Conservation (phyloP, 2,329 filamentous ascomycete genomes). For the Drechslerella coelobrocha region DNA sequence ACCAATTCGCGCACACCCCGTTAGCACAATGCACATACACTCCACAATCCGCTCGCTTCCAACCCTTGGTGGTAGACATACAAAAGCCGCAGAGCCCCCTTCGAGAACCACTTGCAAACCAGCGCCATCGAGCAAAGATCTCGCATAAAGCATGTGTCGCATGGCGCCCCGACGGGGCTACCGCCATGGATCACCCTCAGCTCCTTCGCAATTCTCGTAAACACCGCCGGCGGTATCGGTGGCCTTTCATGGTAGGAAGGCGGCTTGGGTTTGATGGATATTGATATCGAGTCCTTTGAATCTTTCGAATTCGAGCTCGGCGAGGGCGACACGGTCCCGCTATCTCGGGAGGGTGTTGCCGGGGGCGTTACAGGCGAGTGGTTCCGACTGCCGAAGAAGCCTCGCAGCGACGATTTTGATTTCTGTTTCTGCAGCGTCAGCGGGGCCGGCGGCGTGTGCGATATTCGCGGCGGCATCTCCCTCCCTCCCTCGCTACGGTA, state of each 20-base stretch:
- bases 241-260: slow-evolving; percentile 28
- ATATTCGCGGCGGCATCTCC: slow-evolving; percentile 36
- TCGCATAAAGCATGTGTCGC: slow-evolving; percentile 50
- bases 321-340: slow-evolving; percentile 27
- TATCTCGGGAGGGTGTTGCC: slow-evolving; percentile 27
- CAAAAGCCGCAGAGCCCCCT: slow-evolving; percentile 36
- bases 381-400: slow-evolving; percentile 36
- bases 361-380: slow-evolving; percentile 28
- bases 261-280: slow-evolving; percentile 22
- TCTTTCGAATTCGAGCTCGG: slow-evolving; percentile 37
- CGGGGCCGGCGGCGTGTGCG: slow-evolving; percentile 40
- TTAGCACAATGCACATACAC: not conserved
- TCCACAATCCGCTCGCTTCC: not conserved
- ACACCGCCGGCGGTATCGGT: slow-evolving; percentile 25
- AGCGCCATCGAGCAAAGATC: slow-evolving; percentile 46
- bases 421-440: slow-evolving; percentile 43
- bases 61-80: slow-evolving; percentile 18
- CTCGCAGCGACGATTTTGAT: slow-evolving; percentile 40
- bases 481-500: slow-evolving; percentile 17
- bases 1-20: not conserved
- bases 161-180: slow-evolving; percentile 34
- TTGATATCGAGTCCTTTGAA: slow-evolving; percentile 34
- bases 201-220: slow-evolving; percentile 43
- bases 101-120: slow-evolving; percentile 41
- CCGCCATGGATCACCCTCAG: slow-evolving; percentile 35